These are phyloP conservation scores for Colletotrichum paranaense DNA, from an alignment of 2,329 filamentous ascomycete genomes.

Conservation along the genomic window DNA sequence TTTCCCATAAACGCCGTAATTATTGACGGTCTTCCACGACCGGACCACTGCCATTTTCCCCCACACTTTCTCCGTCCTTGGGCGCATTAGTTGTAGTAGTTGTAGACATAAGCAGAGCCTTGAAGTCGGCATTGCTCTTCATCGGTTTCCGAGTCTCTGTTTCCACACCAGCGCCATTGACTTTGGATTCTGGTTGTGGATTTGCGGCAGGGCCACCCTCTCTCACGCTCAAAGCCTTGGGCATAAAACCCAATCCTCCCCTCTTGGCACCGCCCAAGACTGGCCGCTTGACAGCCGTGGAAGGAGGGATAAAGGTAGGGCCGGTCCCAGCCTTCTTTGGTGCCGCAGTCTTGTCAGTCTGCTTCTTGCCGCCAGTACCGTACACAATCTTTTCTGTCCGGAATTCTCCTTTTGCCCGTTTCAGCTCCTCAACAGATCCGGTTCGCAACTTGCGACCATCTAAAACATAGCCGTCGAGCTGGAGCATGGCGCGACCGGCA, in stretches of 20 bases:
- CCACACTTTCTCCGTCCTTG: slow-evolving; percentile 3
- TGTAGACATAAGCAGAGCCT: slow-evolving; percentile 57
- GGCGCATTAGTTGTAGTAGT: slow-evolving; percentile 13
- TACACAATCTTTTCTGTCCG: slow-evolving; percentile 55
- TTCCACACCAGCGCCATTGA: slow-evolving; percentile 41
- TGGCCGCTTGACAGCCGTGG: slow-evolving; percentile 54
- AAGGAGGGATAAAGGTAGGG: slow-evolving; percentile 56
- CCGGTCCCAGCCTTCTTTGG: slow-evolving; percentile 39
- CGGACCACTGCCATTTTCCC: slow-evolving; percentile 25
- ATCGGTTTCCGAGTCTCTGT: slow-evolving; percentile 40
- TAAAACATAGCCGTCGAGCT: slow-evolving; percentile 67
- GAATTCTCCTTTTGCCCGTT: slow-evolving; percentile 59
- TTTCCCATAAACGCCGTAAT: slow-evolving; percentile 29
- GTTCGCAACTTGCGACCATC: slow-evolving; percentile 65
- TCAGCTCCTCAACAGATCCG: slow-evolving; percentile 66
- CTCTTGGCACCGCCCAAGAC: slow-evolving; percentile 54
- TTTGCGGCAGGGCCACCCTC: not conserved
- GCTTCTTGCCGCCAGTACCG: slow-evolving; percentile 43
- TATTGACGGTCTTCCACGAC: slow-evolving; percentile 18
- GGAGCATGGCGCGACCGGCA: slow-evolving; percentile 77
- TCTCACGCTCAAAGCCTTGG: slow-evolving; percentile 40
- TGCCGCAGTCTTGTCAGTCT: slow-evolving; percentile 38
- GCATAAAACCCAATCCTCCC: slow-evolving; percentile 56
- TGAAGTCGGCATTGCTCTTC: slow-evolving; percentile 70
- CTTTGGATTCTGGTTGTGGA: slow-evolving; percentile 35